These are phyloP conservation scores for Saccharomyces hybrid DNA, from an alignment of 1,139 yeast genomes.

Conservation along the genomic window DNA sequence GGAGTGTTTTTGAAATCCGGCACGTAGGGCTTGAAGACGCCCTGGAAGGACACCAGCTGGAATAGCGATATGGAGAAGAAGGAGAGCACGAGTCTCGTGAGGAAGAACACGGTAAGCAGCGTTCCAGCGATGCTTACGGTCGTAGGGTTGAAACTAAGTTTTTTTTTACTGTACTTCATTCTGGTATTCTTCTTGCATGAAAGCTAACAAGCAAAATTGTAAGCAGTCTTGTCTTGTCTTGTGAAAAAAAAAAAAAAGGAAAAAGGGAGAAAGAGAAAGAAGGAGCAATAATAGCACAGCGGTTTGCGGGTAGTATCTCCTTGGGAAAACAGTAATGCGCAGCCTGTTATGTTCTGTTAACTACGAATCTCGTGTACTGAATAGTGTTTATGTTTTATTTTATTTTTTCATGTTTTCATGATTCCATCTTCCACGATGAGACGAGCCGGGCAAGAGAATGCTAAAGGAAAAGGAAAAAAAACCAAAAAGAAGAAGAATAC, in stretches of 20 bases:
- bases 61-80: neutral
- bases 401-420: neutral
- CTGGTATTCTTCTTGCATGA: neutral
- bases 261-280: neutral
- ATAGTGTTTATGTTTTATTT: neutral
- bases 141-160: neutral
- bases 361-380: neutral
- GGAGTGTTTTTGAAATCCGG: slow-evolving; percentile 33
- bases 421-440: neutral
- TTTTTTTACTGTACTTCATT: slow-evolving; percentile 2
- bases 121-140: slow-evolving; percentile 5
- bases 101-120: slow-evolving; percentile 4
- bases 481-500: neutral
- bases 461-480: neutral
- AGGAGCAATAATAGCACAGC: neutral
- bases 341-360: neutral
- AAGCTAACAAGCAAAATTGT: neutral
- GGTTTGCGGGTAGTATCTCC: neutral
- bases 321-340: neutral
- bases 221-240: too few relatives aligned
- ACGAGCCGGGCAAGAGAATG: neutral
- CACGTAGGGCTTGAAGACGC: slow-evolving; percentile 18
- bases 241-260: neutral
- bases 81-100: slow-evolving; percentile 3
- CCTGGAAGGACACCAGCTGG: neutral